Evolutionary conservation across 306 rosid genomes (phyloP).

Genomic region (Prunus mira): DNA sequence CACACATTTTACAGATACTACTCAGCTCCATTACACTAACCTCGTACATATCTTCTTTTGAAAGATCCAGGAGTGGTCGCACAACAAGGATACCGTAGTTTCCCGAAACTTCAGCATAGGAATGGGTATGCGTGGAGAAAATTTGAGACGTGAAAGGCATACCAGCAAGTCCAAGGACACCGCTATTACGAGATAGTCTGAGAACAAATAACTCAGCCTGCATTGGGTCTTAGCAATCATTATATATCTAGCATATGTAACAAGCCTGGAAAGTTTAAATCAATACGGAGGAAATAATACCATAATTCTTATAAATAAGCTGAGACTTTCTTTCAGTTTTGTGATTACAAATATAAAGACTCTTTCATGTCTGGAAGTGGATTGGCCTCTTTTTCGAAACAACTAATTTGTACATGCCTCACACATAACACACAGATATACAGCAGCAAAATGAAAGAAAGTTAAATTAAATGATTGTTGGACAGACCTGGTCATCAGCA

Average conservation of each 20-base stretch:
- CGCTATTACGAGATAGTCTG: conserved; percentile 85
- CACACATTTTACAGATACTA: not conserved
- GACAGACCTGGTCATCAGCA: conserved; percentile 84
- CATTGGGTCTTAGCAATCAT: conserved; percentile 60
- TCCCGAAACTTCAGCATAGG: conserved; percentile 29
- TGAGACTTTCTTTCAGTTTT: conserved; percentile 14
- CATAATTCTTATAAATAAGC: conserved; percentile 15
- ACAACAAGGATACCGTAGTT: conserved; percentile 65
- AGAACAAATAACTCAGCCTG: conserved; percentile 96
- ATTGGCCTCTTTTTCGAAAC: conserved; percentile 4
- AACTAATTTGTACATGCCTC: not conserved
- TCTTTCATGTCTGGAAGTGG: conserved; percentile 8
- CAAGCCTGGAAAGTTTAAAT: conserved; percentile 29
- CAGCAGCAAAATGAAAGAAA: not conserved
- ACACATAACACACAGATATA: not conserved
- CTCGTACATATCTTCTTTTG: conserved; percentile 88
- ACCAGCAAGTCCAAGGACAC: conserved; percentile 98
- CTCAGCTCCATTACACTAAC: conserved; percentile 33
- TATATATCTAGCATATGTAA: conserved; percentile 43
- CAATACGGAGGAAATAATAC: conserved; percentile 21
- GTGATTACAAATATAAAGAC: not conserved
- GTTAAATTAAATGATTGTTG: conserved; percentile 1
- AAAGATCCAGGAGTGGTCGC: conserved; percentile 78
- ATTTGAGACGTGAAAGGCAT: conserved; percentile 80
- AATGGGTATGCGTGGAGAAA: conserved; percentile 51